phyloP scores from a whole-genome alignment of 768 basidiomycete species.

The Cystobasidium ongulense region DNA sequence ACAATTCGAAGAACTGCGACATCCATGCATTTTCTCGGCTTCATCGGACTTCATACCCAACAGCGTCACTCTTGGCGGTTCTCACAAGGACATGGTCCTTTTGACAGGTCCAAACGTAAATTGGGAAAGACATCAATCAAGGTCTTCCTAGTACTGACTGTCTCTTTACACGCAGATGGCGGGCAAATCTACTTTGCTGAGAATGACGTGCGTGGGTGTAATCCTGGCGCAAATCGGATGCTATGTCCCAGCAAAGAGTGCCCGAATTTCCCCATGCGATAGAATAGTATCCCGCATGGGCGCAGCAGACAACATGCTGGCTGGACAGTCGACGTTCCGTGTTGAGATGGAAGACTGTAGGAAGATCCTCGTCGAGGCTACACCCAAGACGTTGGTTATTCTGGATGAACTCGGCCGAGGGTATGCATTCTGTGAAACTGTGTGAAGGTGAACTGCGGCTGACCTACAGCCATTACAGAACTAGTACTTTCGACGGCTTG shows the following conservation, averaged over 20 bases:
- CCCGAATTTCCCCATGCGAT: slow-evolving; percentile 80
- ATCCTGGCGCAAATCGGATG: slow-evolving; percentile 86
- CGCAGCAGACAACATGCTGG: slow-evolving; percentile 50
- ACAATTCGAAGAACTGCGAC: slow-evolving; percentile 80
- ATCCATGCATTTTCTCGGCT: slow-evolving; percentile 63
- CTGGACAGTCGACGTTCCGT: slow-evolving; percentile 65
- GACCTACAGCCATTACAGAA: slow-evolving; percentile 83
- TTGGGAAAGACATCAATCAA: not conserved
- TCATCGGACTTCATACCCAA: slow-evolving; percentile 76
- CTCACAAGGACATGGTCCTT: slow-evolving; percentile 61
- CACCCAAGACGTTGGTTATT: slow-evolving; percentile 86
- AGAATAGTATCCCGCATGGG: slow-evolving; percentile 94
- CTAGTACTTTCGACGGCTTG: slow-evolving; percentile 98
- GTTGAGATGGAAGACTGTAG: slow-evolving; percentile 81
- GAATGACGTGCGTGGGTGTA: slow-evolving; percentile 91
- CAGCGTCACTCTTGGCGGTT: slow-evolving; percentile 73
- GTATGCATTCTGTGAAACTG: not conserved
- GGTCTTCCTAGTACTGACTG: not conserved
- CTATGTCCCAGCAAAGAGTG: slow-evolving; percentile 77
- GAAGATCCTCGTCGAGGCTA: slow-evolving; percentile 57
- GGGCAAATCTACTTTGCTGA: slow-evolving; percentile 57
- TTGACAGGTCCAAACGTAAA: slow-evolving; percentile 62
- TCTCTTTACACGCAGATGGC: slow-evolving; percentile 39
- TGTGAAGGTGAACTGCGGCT: not conserved
- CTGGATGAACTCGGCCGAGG: slow-evolving; percentile 56